Conservation (phyloP, 2,329 filamentous ascomycete species). For the Falciphora oryzae region DNA sequence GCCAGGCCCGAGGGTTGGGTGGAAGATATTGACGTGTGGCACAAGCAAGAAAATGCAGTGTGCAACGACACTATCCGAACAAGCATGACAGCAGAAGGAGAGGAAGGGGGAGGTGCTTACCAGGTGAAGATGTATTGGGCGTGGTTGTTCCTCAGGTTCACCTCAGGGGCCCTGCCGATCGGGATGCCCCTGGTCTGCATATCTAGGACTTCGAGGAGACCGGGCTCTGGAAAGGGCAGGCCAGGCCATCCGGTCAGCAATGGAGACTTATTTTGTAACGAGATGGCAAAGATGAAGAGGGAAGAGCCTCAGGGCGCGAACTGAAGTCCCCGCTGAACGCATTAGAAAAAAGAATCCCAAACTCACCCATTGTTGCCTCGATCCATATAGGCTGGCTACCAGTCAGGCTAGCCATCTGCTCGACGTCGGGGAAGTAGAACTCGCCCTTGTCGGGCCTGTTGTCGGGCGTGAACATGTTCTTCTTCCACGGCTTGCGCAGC, state of each 20-base stretch:
- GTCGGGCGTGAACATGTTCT: slow-evolving; percentile 94
- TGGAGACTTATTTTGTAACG: slow-evolving; percentile 5
- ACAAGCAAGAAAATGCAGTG: background rate
- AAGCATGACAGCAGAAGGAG: background rate
- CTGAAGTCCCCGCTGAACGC: background rate
- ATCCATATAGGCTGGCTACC: slow-evolving; percentile 90
- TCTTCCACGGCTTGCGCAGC: slow-evolving; percentile 86
- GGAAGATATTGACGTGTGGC: background rate
- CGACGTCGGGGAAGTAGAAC: slow-evolving; percentile 93
- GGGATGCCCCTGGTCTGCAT: slow-evolving; percentile 77
- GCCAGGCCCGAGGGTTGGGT: background rate
- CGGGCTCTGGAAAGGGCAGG: slow-evolving; percentile 55
- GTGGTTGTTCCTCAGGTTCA: slow-evolving; percentile 94
- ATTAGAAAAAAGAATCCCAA: background rate
- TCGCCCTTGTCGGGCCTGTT: slow-evolving; percentile 78
- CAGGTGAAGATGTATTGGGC: slow-evolving; percentile 98
- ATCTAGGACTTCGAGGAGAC: slow-evolving; percentile 69
- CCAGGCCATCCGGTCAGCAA: background rate
- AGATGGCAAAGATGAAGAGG: slow-evolving; percentile 4
- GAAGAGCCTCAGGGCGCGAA: slow-evolving; percentile 14
- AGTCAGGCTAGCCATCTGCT: slow-evolving; percentile 78
- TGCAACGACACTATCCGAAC: background rate
- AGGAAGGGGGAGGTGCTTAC: slow-evolving; percentile 45
- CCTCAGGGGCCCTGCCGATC: slow-evolving; percentile 80
- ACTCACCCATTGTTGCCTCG: slow-evolving; percentile 85